A percentile compares a stretch with the other conserved stretches of the same genome.
phyloP scores from a whole-genome alignment of 305 asterid genomes.

The Euphrasia arctica region DNA sequence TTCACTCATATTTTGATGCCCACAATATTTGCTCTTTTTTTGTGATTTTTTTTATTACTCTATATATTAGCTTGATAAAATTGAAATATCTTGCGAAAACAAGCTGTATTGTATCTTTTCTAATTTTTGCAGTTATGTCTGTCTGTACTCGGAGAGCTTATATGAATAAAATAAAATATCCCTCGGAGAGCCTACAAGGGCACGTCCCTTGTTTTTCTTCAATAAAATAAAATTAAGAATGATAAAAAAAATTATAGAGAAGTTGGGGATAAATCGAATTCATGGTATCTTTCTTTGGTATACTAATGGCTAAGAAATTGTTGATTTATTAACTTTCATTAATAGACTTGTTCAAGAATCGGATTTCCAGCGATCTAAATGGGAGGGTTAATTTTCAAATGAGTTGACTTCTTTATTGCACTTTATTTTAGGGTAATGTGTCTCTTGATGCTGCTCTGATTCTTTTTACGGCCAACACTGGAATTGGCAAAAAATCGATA shows the following conservation, averaged over 20 bases:
- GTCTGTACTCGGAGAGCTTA: background rate
- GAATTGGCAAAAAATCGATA: conserved; percentile 85
- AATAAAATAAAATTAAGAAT: conserved; percentile 1
- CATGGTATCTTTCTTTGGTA: too few species aligned
- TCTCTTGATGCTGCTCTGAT: conserved; percentile 38
- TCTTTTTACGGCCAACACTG: conserved; percentile 56
- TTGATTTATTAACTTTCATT: too few species aligned
- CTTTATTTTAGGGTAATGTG: conserved; percentile 69
- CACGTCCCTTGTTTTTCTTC: background rate
- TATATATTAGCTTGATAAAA: background rate
- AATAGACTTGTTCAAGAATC: too few species aligned
- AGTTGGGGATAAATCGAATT: too few species aligned
- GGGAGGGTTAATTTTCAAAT: background rate
- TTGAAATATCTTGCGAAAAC: background rate
- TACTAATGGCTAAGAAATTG: too few species aligned
- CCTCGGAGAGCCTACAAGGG: too few species aligned
- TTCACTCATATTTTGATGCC: background rate
- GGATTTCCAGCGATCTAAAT: too few species aligned
- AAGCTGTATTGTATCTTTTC: background rate
- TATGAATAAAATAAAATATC: too few species aligned
- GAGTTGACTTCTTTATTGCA: conserved; percentile 7
- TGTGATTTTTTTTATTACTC: background rate
- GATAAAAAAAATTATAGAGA: too few species aligned
- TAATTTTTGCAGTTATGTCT: background rate
- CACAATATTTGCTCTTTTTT: background rate